These are phyloP conservation scores for Ilyonectria robusta DNA, from an alignment of 2,329 filamentous ascomycete genomes.

Conservation along the genomic window DNA sequence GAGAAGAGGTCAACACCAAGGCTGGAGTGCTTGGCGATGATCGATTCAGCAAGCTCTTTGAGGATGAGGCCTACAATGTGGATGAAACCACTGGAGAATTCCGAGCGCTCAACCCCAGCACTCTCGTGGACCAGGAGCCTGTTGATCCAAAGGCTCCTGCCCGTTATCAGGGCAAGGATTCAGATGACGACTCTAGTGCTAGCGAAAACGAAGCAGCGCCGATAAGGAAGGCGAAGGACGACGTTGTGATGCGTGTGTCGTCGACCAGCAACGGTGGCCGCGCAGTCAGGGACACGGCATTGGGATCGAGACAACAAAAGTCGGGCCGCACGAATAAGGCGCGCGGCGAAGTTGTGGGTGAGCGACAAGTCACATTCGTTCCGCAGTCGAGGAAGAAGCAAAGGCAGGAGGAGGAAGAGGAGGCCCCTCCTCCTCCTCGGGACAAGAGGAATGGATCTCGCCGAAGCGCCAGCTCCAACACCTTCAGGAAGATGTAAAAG, in stretches of 20 bases:
- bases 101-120: constrained; percentile 89
- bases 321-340: constrained; percentile 62
- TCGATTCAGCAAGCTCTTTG: constrained; percentile 90
- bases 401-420: constrained; percentile 54
- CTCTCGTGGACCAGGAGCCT: constrained; percentile 60
- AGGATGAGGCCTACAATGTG: constrained; percentile 92
- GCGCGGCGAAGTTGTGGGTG: constrained; percentile 68
- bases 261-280: constrained; percentile 75
- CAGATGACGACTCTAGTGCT: constrained; percentile 61
- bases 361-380: constrained; percentile 81
- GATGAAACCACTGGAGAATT: constrained; percentile 93
- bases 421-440: constrained; percentile 45
- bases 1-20: constrained; percentile 69
- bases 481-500: constrained; percentile 76
- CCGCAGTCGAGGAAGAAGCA: constrained; percentile 71
- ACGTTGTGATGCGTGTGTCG: constrained; percentile 76
- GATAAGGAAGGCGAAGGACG: constrained; percentile 51
- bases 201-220: constrained; percentile 43
- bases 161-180: constrained; percentile 57
- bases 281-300: constrained; percentile 67
- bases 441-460: constrained; percentile 61
- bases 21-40: constrained; percentile 83
- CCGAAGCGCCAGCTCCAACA: constrained; percentile 82
- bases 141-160: constrained; percentile 53
- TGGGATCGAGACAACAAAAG: constrained; percentile 70